phyloP scores from a whole-genome alignment of 2,329 filamentous ascomycete species.

The Colletotrichum trifolii region DNA sequence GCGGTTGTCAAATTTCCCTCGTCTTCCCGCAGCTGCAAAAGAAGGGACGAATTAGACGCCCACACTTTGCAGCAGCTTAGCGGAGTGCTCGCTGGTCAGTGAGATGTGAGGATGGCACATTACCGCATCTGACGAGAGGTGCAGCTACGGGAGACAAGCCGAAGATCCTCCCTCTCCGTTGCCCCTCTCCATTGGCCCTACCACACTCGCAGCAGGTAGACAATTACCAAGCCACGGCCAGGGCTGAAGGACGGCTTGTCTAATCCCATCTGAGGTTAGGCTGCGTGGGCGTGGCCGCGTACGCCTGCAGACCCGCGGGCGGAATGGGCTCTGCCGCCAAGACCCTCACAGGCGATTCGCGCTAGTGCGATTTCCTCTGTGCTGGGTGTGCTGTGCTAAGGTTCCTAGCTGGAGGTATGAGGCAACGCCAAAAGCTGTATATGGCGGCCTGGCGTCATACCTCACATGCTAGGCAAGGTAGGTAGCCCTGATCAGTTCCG shows the following conservation, averaged over 20 bases:
- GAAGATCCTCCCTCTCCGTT: constrained; percentile 1
- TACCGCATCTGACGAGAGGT: too few relatives aligned
- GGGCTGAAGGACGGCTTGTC: background rate
- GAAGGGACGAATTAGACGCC: constrained; percentile 10
- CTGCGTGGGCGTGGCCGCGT: constrained; percentile 34
- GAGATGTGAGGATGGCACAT: too few relatives aligned
- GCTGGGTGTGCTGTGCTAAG: background rate
- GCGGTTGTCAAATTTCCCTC: background rate
- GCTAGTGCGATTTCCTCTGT: constrained; percentile 5
- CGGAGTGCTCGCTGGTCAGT: too few relatives aligned
- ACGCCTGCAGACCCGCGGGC: constrained; percentile 25
- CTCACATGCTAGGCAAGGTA: constrained; percentile 24
- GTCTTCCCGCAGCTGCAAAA: constrained; percentile 12
- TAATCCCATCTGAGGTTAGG: constrained; percentile 15
- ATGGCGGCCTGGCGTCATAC: constrained; percentile 22
- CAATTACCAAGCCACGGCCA: too few relatives aligned
- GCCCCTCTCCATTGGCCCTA: background rate
- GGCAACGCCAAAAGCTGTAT: background rate
- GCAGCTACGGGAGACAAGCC: background rate
- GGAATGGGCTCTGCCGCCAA: constrained; percentile 32
- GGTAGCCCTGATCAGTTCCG: constrained; percentile 19
- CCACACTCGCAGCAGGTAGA: too few relatives aligned
- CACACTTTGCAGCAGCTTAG: background rate
- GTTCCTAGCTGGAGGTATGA: constrained; percentile 7
- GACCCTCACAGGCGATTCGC: constrained; percentile 18